Evolutionary conservation across 768 basidiomycete species (phyloP), one percentile per base, ranked within the genome.

Genomic region (Imleria badia): DNA sequence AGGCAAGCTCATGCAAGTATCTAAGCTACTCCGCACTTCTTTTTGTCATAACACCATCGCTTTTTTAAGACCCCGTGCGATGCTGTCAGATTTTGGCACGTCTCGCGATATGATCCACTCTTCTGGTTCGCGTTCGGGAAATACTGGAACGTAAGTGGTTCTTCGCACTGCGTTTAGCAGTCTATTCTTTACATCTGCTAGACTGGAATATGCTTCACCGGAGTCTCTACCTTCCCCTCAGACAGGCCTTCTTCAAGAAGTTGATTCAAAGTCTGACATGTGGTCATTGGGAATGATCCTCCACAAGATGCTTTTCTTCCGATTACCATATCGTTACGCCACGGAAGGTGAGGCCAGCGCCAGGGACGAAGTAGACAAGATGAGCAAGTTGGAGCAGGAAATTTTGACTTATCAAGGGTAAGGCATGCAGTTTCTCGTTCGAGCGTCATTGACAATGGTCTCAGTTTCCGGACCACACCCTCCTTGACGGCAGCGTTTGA

Each of bases 271-370:
- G 65, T 82, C 90, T 5, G 95, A 98, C 66, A 94, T 97, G 86
- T 98, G 96, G 95, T 92, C 91, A 6, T 78, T 98, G 15, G 95
- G 95, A 58, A 94, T 98, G 89, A 91, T 98, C 52, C 78, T 98
- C 17, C 86, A 98, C 75, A 95, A 94, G 63, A 79, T 98, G 56
- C 73, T 96, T 1, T 98, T 97, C 74, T 94, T 98, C 73, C 82
- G 83, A 33, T 72, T 96, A 19, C 95, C 96, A 0, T 98, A 94
- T 65, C 79, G 77, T 17, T 85, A 91, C 59, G 85, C 88, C 1
- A 75, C 84, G 2, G 80, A 79, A 38, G 82, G 81, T 1, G 83
- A 82, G 51, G 80, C 76, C 1, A 75, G 78, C 44, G 78, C 74
- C 3, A 65, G 67, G 45, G 78, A 79, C 12, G 86, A 86, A 40